Evolutionary conservation across 2,329 filamentous ascomycete species (phyloP), one percentile per base, ranked within the genome.

Genomic region (Sclerotinia borealis): DNA sequence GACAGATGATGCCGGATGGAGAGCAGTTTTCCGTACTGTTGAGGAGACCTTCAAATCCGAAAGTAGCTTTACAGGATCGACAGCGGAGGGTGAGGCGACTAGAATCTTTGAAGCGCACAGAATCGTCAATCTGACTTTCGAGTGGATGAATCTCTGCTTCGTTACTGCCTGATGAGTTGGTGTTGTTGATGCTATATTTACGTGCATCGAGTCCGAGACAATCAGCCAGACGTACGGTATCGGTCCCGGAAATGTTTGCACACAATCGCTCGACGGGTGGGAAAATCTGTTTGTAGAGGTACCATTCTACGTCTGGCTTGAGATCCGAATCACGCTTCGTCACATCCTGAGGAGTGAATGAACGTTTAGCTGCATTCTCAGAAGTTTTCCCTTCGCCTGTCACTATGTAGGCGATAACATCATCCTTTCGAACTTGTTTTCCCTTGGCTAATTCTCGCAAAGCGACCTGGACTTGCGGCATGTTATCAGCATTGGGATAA

Each of bases 381-480:
- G 79, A 89, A 68, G 67, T 72, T 70, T 83, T 81, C 76, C 83
- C 77, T 74, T 93, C 85, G 72, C 88, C 82, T 41, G 93, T 97
- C 70, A 98, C 92, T 75, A 99, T 88, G 76, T 98, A 99, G 39
- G 91, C 89, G 76, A 99, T 95, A 67, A 99, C 95, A 74, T 99
- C 93, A 74, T 96, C 96, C 67, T 92, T 92, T 71, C 95, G 91
- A 65, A 98, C 84, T 29, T 83, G 87, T 76, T 95, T 97, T 70
- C 95, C 95, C 64, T 90, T 88, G 19, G 90, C 89, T 64, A 96
- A 84, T 68, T 96, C 91, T 47, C 92, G 89, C 27, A 98, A 83
- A 9, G 95, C 95, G 8, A 99, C 95, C 75, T 99, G 95, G 1
- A 96, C 93, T 64, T 96, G 93, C 4, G 95, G 95, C 95, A 99